Evolutionary conservation across 768 basidiomycete species (phyloP).

Genomic region (Ramaria rubella): DNA sequence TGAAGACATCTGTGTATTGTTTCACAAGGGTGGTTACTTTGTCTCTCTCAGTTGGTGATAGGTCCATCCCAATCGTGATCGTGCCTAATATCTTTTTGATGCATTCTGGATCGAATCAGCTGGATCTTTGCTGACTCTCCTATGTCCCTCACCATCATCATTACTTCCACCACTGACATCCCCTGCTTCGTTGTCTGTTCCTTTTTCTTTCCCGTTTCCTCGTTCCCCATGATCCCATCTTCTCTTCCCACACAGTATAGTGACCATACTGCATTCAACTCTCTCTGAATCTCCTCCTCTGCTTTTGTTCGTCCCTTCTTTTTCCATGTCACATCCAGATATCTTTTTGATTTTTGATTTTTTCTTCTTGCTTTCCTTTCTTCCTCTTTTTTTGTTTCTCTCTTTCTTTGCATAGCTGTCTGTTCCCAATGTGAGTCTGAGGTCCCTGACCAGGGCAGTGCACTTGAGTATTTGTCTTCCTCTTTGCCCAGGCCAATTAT

Average conservation of each 20-base stretch:
- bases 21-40: not conserved
- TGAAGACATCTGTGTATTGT: conserved; percentile 17
- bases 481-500: not conserved
- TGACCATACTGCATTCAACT: too few relatives aligned
- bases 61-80: conserved; percentile 25
- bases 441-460: not conserved
- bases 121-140: not conserved
- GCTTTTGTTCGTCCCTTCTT: not conserved
- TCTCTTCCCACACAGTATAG: not conserved
- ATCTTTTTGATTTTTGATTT: not conserved
- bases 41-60: conserved; percentile 21
- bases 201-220: too few relatives aligned
- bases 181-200: too few relatives aligned
- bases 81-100: conserved; percentile 15
- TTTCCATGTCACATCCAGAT: not conserved
- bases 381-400: not conserved
- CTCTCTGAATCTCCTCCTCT: too few relatives aligned
- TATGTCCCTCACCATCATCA: not conserved
- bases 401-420: not conserved
- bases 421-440: not conserved
- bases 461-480: not conserved
- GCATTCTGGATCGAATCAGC: conserved; percentile 15
- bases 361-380: not conserved
- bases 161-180: not conserved
- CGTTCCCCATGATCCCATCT: not conserved